Conservation (phyloP, 768 basidiomycete genomes). For the Steccherinum ochraceum region DNA sequence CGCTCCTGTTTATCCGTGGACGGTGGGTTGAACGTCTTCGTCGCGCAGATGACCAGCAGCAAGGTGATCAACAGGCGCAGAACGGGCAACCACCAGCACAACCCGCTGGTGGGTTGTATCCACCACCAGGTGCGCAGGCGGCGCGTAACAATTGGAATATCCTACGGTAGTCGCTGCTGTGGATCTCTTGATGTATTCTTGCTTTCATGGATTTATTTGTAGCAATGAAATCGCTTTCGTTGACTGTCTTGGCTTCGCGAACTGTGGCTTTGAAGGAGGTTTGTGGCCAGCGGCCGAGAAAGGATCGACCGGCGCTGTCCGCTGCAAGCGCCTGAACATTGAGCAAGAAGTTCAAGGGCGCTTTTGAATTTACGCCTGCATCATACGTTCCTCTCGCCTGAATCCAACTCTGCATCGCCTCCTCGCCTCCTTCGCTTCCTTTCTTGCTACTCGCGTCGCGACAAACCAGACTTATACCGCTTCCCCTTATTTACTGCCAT, state of each 20-base stretch:
- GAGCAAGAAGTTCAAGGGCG: no score
- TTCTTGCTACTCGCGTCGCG: not conserved
- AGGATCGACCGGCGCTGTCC: no score
- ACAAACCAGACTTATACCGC: conserved; percentile 5
- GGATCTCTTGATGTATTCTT: not conserved
- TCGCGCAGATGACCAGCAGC: conserved; percentile 45
- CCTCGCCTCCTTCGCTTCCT: not conserved
- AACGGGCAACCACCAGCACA: conserved; percentile 6
- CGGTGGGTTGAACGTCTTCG: conserved; percentile 70
- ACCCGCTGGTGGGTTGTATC: conserved; percentile 14
- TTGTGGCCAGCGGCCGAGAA: no score
- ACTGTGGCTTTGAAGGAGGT: not conserved
- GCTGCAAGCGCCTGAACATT: no score
- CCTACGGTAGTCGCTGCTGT: conserved; percentile 11
- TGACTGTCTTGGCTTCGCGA: not conserved
- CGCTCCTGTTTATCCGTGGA: conserved; percentile 73
- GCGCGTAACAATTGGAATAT: conserved; percentile 21
- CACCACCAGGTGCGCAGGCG: conserved; percentile 19
- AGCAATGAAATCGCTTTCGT: not conserved
- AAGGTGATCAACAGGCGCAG: conserved; percentile 33
- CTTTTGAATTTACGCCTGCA: no score
- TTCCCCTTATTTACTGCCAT: conserved; percentile 24
- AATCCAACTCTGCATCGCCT: no score
- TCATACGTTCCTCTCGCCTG: no score
- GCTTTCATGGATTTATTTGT: not conserved